Evolutionary conservation across 176 grass and related monocot genomes (phyloP), one percentile per base, ranked within the genome.

Genomic region (Paspalum notatum): DNA sequence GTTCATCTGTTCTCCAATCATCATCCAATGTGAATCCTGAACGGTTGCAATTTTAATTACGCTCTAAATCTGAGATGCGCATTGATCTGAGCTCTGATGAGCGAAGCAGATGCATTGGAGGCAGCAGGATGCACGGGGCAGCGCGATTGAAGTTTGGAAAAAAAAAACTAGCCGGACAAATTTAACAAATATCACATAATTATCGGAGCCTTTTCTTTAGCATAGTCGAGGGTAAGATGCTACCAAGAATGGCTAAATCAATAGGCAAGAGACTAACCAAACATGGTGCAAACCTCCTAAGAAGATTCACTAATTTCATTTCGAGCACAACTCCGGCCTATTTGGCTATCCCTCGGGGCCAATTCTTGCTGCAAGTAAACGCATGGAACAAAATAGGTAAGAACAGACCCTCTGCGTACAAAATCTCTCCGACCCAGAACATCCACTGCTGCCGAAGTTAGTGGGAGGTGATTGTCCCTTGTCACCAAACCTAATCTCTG

Each of bases 351-450:
- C 8, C 16, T 71, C 14, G 68, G 22, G 48, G 7, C 59, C 25
- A 51, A 18, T 4, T 27, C 68, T 76, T 58, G 12, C 63, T 67
- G 3, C 62, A 69, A 22, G 63, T 32, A 75, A 81, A 51, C 25
- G 62, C 44, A 45, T 49, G 22, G 0, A 76, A 24, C 78, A 76
- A 76, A 87, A 82, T 11, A 69, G 32, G 48, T 8, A 56, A 18
- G 11, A 68, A 76, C 27, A 32, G 50, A 75, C n/a, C 27, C 25
- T 52, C 40, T 15, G 41, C 8, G 39, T 45, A 24, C 18, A 80
- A 52, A 64, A 73, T 37, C 40, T 78, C 73, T 18, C 18, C 14
- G 13, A 62, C 10, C 40, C 18, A 6, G 43, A 66, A 83, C 25
- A 16, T 44, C 40, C 4, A 42, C 60, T 64, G n/a, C 39, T 56